Evolutionary conservation across 2,329 filamentous ascomycete genomes (phyloP).

Genomic region (Pseudopyricularia javanii): DNA sequence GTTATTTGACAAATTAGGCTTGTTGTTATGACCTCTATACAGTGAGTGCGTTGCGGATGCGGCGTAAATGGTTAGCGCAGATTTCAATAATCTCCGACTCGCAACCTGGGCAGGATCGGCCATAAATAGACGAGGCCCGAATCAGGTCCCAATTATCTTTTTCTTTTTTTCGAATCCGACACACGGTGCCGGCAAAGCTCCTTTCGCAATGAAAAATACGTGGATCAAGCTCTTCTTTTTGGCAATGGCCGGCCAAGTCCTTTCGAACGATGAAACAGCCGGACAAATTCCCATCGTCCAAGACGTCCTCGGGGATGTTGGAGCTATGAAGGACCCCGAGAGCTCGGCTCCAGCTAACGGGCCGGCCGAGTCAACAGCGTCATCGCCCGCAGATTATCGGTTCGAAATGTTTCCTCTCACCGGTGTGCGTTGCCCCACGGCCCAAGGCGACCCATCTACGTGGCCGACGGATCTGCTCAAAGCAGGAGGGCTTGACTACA

Average conservation of each 20-base stretch:
- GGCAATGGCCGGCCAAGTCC: background rate
- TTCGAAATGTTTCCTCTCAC: background rate
- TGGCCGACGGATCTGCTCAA: background rate
- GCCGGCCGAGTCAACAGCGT: too few species aligned
- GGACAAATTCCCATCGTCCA: background rate
- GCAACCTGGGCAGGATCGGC: too few species aligned
- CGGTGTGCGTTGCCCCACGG: background rate
- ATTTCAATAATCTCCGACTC: too few species aligned
- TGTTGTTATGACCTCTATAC: too few species aligned
- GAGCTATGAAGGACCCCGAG: background rate
- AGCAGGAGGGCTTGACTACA: background rate
- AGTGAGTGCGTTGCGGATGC: too few species aligned
- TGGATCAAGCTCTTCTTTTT: background rate
- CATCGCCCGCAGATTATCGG: background rate
- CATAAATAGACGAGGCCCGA: too few species aligned
- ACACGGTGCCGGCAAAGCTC: too few species aligned
- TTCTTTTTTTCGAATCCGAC: too few species aligned
- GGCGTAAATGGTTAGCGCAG: too few species aligned
- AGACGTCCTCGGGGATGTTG: background rate
- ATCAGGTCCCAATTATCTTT: too few species aligned
- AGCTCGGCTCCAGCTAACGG: background rate
- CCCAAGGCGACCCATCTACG: background rate
- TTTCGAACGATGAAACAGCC: background rate
- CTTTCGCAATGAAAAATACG: background rate
- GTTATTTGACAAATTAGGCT: too few species aligned